These are phyloP conservation scores for Tylopilus sp. DNA, from an alignment of 768 basidiomycete genomes.

Conservation along the genomic window DNA sequence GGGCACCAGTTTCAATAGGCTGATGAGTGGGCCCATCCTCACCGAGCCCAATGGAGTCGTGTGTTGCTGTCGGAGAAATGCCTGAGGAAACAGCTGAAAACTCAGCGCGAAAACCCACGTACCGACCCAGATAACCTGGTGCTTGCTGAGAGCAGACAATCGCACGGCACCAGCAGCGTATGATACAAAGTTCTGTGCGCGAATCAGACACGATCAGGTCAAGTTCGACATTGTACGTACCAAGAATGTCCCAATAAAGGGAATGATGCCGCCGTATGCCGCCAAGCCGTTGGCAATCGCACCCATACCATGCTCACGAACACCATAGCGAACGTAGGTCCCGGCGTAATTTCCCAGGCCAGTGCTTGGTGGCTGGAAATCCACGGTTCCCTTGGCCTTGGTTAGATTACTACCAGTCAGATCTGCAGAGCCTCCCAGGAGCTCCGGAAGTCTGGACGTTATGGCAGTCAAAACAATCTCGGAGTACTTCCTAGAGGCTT, in stretches of 20 bases:
- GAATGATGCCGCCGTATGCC: conserved; percentile 90
- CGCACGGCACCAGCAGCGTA: conserved; percentile 93
- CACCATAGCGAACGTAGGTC: conserved; percentile 93
- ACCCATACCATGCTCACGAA: conserved; percentile 96
- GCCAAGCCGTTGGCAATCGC: conserved; percentile 89
- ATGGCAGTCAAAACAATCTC: conserved; percentile 83
- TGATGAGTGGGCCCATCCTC: conserved; percentile 98
- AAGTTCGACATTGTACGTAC: conserved; percentile 36
- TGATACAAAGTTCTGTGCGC: conserved; percentile 79
- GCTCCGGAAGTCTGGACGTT: conserved; percentile 73
- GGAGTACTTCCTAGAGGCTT: conserved; percentile 89
- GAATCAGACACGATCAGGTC: conserved; percentile 8
- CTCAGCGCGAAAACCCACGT: conserved; percentile 29
- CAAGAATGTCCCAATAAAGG: conserved; percentile 90
- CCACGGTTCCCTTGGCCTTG: conserved; percentile 75
- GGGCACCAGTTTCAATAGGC: conserved; percentile 85
- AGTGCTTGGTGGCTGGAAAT: conserved; percentile 90
- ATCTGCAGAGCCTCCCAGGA: conserved; percentile 88
- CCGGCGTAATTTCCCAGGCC: conserved; percentile 82
- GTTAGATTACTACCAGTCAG: conserved; percentile 92
- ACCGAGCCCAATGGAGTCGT: conserved; percentile 90
- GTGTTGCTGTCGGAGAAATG: conserved; percentile 57
- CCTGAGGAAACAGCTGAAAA: neutral
- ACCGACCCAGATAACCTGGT: conserved; percentile 94
- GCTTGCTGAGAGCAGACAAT: conserved; percentile 82